Percentiles rank a stretch among this genome's conserved stretches.
phyloP scores from a whole-genome alignment of 179 eudicot genomes.

The Beta macrorhiza region DNA sequence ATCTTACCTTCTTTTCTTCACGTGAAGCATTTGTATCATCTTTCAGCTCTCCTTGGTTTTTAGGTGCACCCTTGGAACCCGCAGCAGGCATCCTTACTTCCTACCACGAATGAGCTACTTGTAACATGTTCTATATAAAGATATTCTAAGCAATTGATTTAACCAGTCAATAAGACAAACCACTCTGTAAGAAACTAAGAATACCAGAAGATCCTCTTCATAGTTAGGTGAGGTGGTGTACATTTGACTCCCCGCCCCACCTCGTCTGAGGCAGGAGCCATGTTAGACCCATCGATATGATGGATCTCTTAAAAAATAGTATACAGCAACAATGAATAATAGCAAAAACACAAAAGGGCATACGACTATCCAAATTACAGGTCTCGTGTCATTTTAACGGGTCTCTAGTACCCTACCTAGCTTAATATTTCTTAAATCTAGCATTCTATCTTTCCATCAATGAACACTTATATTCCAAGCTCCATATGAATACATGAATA shows the following conservation, averaged over 20 bases:
- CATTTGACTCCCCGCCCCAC: neutral
- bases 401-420: constrained; percentile 5
- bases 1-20: constrained; percentile 75
- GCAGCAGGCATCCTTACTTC: constrained; percentile 99
- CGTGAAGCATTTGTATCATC: constrained; percentile 90
- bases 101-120: constrained; percentile 42
- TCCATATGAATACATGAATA: neutral
- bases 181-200: neutral
- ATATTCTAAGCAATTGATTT: neutral
- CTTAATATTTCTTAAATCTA: neutral
- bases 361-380: neutral
- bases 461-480: neutral
- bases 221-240: neutral
- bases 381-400: neutral
- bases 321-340: neutral
- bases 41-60: constrained; percentile 84
- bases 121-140: constrained; percentile 19
- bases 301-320: neutral
- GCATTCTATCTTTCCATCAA: neutral
- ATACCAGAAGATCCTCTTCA: constrained; percentile 1
- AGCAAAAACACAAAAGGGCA: neutral
- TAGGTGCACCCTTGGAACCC: constrained; percentile 86
- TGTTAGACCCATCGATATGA: neutral
- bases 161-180: neutral
- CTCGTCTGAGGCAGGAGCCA: neutral